A percentile compares a stretch with the other conserved stretches of the same genome.
Conservation (phyloP, 192 early-diverging fungal genomes). For the Backusella psychrophila region DNA sequence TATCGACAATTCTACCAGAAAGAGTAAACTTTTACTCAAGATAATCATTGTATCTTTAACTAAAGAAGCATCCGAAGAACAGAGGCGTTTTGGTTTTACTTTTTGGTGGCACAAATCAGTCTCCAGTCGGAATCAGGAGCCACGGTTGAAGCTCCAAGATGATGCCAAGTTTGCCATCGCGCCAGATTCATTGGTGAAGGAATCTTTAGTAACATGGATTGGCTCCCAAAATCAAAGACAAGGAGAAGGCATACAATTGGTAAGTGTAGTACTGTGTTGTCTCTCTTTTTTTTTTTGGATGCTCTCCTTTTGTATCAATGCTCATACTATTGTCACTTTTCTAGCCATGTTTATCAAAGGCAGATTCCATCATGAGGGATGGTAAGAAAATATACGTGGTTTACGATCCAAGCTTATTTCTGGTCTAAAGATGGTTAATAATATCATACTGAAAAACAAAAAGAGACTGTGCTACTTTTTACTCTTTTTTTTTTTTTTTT, state of each 20-base stretch:
- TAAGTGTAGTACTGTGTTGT: neutral
- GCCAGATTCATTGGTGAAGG: conserved; percentile 8
- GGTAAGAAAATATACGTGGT: conserved; percentile 7
- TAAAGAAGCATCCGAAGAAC: neutral
- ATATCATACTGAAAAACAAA: neutral
- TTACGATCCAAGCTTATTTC: conserved; percentile 10
- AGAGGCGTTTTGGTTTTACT: conserved; percentile 8
- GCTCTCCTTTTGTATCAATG: neutral
- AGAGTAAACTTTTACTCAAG: neutral
- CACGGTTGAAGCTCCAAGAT: neutral
- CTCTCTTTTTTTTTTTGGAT: neutral
- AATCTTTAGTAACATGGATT: conserved; percentile 13
- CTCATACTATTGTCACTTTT: neutral
- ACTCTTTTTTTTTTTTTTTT: neutral
- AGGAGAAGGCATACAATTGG: neutral
- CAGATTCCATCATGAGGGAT: conserved; percentile 7
- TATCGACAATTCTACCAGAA: neutral
- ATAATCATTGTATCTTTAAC: neutral
- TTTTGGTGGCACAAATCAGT: conserved; percentile 7
- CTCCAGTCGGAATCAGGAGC: neutral
- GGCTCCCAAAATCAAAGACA: neutral
- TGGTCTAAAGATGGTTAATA: neutral
- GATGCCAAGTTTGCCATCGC: conserved; percentile 12
- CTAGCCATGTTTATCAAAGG: neutral
- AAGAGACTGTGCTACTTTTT: neutral